Conservation (phyloP, 202 grass and related monocot genomes). For the Carex arenaria region DNA sequence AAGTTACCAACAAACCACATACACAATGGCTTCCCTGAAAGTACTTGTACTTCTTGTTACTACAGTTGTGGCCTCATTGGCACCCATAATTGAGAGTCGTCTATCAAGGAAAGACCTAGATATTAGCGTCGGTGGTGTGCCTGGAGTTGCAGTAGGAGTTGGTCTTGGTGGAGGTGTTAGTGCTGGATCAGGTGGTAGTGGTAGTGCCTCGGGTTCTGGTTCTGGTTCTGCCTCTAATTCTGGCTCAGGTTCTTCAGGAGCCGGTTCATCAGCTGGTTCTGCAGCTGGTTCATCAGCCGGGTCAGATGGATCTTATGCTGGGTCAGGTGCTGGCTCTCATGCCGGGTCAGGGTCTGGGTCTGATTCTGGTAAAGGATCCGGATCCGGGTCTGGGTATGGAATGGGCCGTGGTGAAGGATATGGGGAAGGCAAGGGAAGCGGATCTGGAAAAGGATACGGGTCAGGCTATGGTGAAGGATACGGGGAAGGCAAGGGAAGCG, state of each 20-base stretch:
- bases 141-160: constrained; percentile 20
- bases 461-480: constrained; percentile 28
- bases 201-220: constrained; percentile 10
- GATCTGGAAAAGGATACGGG: neutral
- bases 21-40: constrained; percentile 31
- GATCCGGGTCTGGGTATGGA: constrained; percentile 38
- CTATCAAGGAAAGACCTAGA: constrained; percentile 44
- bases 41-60: constrained; percentile 1
- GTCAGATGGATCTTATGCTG: constrained; percentile 30
- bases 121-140: constrained; percentile 34
- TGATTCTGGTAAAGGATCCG: neutral
- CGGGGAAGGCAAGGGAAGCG: constrained; percentile 15
- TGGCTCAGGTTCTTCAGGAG: neutral
- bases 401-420: constrained; percentile 27
- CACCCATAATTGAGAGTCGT: constrained; percentile 19
- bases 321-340: constrained; percentile 16
- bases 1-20: neutral
- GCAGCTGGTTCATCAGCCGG: constrained; percentile 36
- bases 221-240: constrained; percentile 23
- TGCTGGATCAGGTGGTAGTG: constrained; percentile 22
- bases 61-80: constrained; percentile 6
- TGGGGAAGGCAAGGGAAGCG: neutral
- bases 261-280: constrained; percentile 26
- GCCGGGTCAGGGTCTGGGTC: neutral
- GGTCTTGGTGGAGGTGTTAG: constrained; percentile 25